These are phyloP conservation scores for Alternaria dauci DNA, from an alignment of 2,329 filamentous ascomycete species.

Conservation along the genomic window DNA sequence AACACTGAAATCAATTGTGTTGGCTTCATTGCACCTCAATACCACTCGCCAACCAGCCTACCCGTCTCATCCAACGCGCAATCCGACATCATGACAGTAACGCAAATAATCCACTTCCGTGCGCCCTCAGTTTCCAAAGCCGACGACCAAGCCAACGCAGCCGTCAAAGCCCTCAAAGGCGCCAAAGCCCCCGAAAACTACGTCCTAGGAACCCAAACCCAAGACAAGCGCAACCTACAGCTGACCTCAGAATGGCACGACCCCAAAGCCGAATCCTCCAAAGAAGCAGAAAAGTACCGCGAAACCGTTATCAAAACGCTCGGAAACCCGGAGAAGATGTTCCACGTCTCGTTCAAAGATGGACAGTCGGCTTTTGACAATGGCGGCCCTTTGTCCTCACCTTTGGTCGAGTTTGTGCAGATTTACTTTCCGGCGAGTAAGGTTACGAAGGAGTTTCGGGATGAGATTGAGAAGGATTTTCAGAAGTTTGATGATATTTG, in stretches of 20 bases:
- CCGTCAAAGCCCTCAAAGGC: constrained; percentile 10
- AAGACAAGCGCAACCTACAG: constrained; percentile 3
- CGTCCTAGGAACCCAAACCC: constrained; percentile 3
- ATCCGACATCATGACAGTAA: neutral
- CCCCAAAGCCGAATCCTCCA: neutral
- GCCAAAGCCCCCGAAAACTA: constrained; percentile 10
- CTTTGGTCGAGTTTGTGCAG: constrained; percentile 13
- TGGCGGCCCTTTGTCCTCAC: constrained; percentile 1
- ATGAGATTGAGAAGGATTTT: neutral
- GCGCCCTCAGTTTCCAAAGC: neutral
- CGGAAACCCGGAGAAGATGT: constrained; percentile 1
- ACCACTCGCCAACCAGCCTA: neutral
- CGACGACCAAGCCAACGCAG: neutral
- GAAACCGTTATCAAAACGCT: constrained; percentile 2
- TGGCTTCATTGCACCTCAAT: neutral
- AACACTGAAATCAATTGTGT: neutral
- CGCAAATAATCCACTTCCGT: constrained; percentile 11
- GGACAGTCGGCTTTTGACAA: neutral
- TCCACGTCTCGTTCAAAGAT: neutral
- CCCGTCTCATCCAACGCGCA: neutral
- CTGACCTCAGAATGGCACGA: constrained; percentile 14
- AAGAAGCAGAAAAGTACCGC: neutral
- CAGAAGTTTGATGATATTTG: neutral
- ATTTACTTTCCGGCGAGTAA: neutral
- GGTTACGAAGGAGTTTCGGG: neutral